phyloP scores from a whole-genome alignment of 345 rosid species.

The Boechera retrofracta region DNA sequence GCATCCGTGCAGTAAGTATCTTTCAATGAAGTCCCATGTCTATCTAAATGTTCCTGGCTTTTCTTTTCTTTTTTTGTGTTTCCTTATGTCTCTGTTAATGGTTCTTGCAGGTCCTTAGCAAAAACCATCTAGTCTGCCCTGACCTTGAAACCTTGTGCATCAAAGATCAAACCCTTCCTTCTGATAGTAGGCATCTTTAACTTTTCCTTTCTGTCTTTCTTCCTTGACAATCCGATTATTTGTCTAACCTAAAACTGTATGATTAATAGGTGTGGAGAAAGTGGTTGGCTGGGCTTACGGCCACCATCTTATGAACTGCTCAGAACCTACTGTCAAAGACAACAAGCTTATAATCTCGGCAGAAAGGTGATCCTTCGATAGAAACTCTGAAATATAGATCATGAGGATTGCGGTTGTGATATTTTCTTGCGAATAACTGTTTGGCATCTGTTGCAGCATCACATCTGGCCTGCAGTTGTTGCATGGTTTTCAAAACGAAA shows the following conservation, averaged over 20 bases:
- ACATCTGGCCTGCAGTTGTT: conserved; percentile 67
- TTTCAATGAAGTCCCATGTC: not conserved
- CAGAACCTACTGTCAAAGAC: conserved; percentile 63
- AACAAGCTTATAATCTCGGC: conserved; percentile 66
- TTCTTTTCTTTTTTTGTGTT: conserved; percentile 20
- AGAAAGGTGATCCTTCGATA: conserved; percentile 60
- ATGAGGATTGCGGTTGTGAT: conserved; percentile 11
- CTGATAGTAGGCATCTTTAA: conserved; percentile 63
- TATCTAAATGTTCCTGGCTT: conserved; percentile 12
- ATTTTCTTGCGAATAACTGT: conserved; percentile 16
- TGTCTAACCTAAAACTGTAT: conserved; percentile 26
- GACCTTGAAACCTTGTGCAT: conserved; percentile 74
- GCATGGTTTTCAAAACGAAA: conserved; percentile 67
- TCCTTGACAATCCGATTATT: not conserved
- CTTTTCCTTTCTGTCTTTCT: conserved; percentile 15
- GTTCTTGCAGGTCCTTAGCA: conserved; percentile 62
- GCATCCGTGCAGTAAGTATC: conserved; percentile 71
- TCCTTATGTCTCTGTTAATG: conserved; percentile 17
- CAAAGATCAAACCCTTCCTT: conserved; percentile 77
- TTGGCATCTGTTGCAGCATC: conserved; percentile 57
- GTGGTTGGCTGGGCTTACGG: conserved; percentile 90
- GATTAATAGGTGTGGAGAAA: conserved; percentile 79
- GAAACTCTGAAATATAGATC: conserved; percentile 6
- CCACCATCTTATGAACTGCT: conserved; percentile 72
- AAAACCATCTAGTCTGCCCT: conserved; percentile 71